Evolutionary conservation across 2,329 filamentous ascomycete genomes (phyloP), one percentile per base, ranked within the genome.

Genomic region (Cladophialophora exuberans): DNA sequence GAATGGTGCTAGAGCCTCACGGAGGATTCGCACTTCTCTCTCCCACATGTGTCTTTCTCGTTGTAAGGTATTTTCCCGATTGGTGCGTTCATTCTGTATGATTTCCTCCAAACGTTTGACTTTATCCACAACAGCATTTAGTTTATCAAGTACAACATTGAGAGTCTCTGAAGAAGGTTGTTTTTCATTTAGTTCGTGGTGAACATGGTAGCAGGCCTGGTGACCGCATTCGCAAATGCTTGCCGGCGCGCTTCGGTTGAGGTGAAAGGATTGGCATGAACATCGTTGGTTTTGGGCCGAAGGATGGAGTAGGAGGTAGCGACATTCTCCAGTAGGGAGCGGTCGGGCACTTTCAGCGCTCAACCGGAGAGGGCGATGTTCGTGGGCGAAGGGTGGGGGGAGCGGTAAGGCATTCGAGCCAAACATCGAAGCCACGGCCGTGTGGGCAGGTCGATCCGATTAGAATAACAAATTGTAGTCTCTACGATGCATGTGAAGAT

Each of bases 161-260:
- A 52, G 38, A 23, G 31, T 54, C 33, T 47, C 60, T 35, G n/a
- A 33, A 28, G 11, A 15, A 15, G 42, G 53, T 46, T 30, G 44
- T 48, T 51, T 51, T 22, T 36, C 54, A 26, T 46, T 51, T 13
- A 18, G 47, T 28, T 26, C 31, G 23, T 54, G 41, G 50, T 55
- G 49, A 17, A 59, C 70, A 60, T 77, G 75, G 59, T 73, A 72
- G 70, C 74, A 77, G 61, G 75, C 74, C 63, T 76, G 74, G 63
- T 77, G 75, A 11, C 75, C 74, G 61, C 75, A 77, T 17, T 73
- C 73, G 59, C 75, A 78, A 45, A 64, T 69, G n/a, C 72, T 73
- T 22, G 68, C 67, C 3, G 73, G 73, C 10, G 70, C 72, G 46
- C 53, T 62, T 22, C 64, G 61, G 33, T 69, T 66, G 20, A 65